phyloP scores from a whole-genome alignment of 148 eudicot genomes.

The Fallopia convolvulus region DNA sequence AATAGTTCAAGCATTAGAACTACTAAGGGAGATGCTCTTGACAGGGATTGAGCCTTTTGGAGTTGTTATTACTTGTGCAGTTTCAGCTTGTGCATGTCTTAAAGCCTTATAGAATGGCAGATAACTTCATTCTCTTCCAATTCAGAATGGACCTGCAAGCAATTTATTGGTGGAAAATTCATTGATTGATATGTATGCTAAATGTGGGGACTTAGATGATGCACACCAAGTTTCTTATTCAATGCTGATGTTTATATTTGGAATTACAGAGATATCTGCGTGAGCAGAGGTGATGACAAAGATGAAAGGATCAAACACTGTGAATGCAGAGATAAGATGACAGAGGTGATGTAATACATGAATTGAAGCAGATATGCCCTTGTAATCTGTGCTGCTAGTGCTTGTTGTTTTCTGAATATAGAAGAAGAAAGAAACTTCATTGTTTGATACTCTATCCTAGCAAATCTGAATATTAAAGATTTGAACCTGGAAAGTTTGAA shows the following conservation, averaged over 20 bases:
- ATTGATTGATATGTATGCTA: constrained; percentile 75
- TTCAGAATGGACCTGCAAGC: constrained; percentile 44
- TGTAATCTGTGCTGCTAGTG: too few relatives aligned
- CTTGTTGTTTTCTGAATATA: too few relatives aligned
- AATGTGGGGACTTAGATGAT: constrained; percentile 59
- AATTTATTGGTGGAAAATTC: constrained; percentile 70
- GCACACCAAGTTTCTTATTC: constrained; percentile 52
- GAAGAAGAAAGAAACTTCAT: too few relatives aligned
- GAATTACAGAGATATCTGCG: constrained; percentile 25
- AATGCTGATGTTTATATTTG: constrained; percentile 56
- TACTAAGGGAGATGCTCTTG: constrained; percentile 57
- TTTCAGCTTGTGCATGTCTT: constrained; percentile 60
- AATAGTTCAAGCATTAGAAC: constrained; percentile 44
- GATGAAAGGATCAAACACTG: too few relatives aligned
- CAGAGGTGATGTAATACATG: too few relatives aligned
- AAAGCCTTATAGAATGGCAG: constrained; percentile 46
- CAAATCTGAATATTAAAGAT: too few relatives aligned
- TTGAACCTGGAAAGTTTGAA: too few relatives aligned
- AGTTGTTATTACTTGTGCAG: constrained; percentile 49
- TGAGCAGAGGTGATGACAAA: too few relatives aligned
- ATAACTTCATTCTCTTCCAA: constrained; percentile 56
- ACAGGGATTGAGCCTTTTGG: constrained; percentile 53
- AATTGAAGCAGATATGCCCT: too few relatives aligned
- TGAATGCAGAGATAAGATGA: too few relatives aligned
- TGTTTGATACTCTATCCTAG: too few relatives aligned